Conservation (phyloP, 2,329 filamentous ascomycete genomes). For the Graphilbum fragrans region DNA sequence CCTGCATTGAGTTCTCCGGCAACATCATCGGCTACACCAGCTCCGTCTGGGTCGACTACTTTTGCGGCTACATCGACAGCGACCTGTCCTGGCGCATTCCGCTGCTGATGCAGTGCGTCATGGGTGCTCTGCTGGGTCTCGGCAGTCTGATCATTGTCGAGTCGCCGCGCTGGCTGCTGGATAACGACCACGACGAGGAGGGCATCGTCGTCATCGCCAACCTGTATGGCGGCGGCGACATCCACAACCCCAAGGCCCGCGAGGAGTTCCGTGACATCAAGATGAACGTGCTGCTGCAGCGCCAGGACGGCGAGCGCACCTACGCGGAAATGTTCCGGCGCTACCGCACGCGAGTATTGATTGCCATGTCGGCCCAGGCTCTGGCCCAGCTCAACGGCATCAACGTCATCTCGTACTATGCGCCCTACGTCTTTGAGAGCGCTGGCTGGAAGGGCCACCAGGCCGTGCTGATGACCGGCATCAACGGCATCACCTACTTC, state of each 20-base stretch:
- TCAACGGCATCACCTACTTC: conserved; percentile 82
- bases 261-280: conserved; percentile 99
- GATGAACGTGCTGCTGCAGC: conserved; percentile 86
- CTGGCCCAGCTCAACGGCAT: conserved; percentile 96
- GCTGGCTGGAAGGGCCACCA: conserved; percentile 89
- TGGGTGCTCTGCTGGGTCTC: conserved; percentile 74
- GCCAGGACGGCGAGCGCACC: conserved; percentile 86
- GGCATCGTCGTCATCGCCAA: conserved; percentile 98
- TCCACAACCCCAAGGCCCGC: conserved; percentile 81
- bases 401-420: conserved; percentile 99
- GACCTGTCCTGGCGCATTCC: conserved; percentile 86
- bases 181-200: conserved; percentile 96
- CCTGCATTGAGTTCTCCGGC: conserved; percentile 95
- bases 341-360: conserved; percentile 86
- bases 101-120: conserved; percentile 82
- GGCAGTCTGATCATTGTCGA: conserved; percentile 92
- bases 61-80: conserved; percentile 78
- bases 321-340: conserved; percentile 92
- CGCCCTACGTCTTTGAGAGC: conserved; percentile 89
- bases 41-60: conserved; percentile 98
- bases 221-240: conserved; percentile 88
- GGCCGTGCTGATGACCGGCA: conserved; percentile 92
- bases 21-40: conserved; percentile 94
- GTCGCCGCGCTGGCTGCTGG: conserved; percentile 91
- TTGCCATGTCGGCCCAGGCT: conserved; percentile 96